phyloP scores from a whole-genome alignment of 78 protist genomes.

The Cyanophora paradoxa region DNA sequence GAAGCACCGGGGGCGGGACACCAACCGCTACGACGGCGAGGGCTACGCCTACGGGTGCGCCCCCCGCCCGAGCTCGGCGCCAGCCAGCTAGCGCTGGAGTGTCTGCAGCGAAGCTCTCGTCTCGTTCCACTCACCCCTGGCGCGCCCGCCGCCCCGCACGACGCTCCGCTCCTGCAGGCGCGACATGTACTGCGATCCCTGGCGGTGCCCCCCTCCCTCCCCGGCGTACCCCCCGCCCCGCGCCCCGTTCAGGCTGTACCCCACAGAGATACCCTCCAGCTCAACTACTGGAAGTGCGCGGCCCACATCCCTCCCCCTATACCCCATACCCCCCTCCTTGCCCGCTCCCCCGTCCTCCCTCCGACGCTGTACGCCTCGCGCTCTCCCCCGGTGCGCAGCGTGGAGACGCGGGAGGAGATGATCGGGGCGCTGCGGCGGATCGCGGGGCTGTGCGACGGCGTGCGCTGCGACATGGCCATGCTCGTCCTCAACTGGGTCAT shows the following conservation, averaged over 20 bases:
- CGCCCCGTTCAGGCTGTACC: too few species aligned
- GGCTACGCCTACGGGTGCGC: constrained; percentile 87
- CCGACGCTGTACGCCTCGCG: not conserved
- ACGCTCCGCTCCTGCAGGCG: too few species aligned
- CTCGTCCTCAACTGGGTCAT: constrained; percentile 56
- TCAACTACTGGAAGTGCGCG: constrained; percentile 83
- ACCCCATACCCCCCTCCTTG: too few species aligned
- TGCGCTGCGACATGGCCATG: constrained; percentile 85
- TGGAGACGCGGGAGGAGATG: not conserved
- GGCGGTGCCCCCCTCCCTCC: too few species aligned
- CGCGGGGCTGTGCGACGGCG: constrained; percentile 64
- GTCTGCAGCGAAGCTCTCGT: too few species aligned
- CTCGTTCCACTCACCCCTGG: too few species aligned
- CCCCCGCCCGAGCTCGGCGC: too few species aligned
- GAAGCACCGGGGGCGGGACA: constrained; percentile 20
- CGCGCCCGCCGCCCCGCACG: too few species aligned
- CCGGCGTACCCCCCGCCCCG: too few species aligned
- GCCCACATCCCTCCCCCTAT: not conserved
- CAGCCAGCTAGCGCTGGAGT: constrained; percentile 46
- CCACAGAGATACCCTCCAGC: constrained; percentile 58
- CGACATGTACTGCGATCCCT: not conserved
- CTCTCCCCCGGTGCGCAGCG: not conserved
- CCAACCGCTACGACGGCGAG: constrained; percentile 34
- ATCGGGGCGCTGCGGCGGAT: constrained; percentile 21
- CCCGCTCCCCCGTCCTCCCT: too few species aligned